A percentile compares a stretch with the other conserved stretches of the same genome.
Evolutionary conservation across 352 stramenopile genomes (phyloP).

Genomic region (Phytophthora brassicae): DNA sequence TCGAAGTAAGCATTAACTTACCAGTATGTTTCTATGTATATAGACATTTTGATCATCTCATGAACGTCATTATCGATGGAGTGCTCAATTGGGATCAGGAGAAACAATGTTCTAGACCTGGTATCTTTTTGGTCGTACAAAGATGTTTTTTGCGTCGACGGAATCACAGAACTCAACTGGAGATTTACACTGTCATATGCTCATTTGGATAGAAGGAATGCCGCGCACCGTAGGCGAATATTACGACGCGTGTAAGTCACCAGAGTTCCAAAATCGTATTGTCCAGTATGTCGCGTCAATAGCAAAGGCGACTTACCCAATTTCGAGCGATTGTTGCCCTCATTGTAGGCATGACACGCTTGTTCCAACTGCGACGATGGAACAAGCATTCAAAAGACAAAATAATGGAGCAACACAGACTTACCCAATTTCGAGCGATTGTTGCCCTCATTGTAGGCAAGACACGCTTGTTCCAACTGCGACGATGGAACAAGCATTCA

Average conservation of each 20-base stretch:
- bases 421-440: background rate
- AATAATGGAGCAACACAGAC: too few species aligned
- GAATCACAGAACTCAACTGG: conserved; percentile 4
- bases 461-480: background rate
- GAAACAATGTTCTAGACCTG: background rate
- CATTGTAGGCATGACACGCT: background rate
- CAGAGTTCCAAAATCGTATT: background rate
- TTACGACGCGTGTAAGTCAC: background rate
- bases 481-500: background rate
- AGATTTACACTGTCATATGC: conserved; percentile 4
- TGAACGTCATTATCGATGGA: conserved; percentile 2
- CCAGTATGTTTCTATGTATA: background rate
- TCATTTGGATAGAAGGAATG: conserved; percentile 4
- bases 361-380: background rate
- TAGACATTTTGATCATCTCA: conserved; percentile 3
- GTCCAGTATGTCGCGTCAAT: background rate
- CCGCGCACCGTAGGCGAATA: background rate
- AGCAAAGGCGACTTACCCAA: background rate
- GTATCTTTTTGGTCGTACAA: background rate
- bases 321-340: background rate
- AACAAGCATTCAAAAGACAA: background rate
- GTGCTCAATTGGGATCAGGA: conserved; percentile 5
- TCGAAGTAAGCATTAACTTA: too few species aligned
- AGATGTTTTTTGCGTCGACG: background rate
- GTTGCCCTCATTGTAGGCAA: background rate